Evolutionary conservation across 768 basidiomycete species (phyloP), one percentile per base, ranked within the genome.

Genomic region (Tephrocybe sp.): DNA sequence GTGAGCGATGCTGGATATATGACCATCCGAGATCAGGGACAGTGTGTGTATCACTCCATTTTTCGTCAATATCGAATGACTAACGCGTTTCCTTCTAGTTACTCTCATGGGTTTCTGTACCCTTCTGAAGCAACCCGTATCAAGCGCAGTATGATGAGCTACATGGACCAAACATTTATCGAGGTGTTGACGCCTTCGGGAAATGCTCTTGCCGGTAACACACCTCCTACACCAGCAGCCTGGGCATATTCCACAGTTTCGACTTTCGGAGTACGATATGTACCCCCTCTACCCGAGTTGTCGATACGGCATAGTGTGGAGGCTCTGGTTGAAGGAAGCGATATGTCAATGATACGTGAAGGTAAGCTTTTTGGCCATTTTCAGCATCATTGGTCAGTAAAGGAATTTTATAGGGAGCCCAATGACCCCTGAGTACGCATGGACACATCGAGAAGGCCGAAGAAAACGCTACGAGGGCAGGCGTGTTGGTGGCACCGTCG

Each of bases 1-100:
- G 89, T 57, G 95, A 99, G 63, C 82, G 87, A 22, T 98, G 96
- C 68, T 96, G 92, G 91, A 92, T 99, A 56, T 98, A 99, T 68
- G 95, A 99, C 64, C 96, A 98, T 69, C 96, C 96, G 1, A 86
- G 92, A 41, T 84, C 90, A 13, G 88, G 90, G 40, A 97, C 95
- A 16, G 94, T 96, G 84, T 94, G 74, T 62, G 89, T 76, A 32
- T 47, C 44, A 24, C 38, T 51, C 28, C 27, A 28, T 45, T 18
- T 47, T 32, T 22, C 19, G 52, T 27, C 26, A 30, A 19, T 19
- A 51, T 25, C 18, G 26, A n/a, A 22, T 37, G 9, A n/a, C 24
- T 39, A 28, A 13, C 9, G 9, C 26, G 39, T 40, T 18, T 55
- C 21, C 21, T 45, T 48, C 9, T 60, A 92, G 91, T 9, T 96